These are phyloP conservation scores for Globisporangium spinosum DNA, from an alignment of 352 stramenopile genomes.

Conservation along the genomic window DNA sequence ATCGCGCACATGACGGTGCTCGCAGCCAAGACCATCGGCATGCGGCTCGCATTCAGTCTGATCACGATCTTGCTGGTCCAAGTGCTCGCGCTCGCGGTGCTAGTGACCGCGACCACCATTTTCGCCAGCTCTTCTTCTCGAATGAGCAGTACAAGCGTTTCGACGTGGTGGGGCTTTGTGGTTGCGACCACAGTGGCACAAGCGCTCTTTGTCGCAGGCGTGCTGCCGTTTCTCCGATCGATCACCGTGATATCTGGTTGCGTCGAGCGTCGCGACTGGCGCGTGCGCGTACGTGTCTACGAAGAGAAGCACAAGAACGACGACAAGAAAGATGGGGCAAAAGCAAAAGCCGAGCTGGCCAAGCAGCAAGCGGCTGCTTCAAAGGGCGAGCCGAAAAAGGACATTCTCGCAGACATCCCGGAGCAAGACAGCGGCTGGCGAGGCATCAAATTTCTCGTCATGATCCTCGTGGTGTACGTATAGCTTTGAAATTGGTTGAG, in stretches of 20 bases:
- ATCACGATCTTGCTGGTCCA: constrained; percentile 37
- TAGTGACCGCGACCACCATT: constrained; percentile 17
- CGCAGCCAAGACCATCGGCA: constrained; percentile 45
- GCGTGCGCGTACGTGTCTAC: constrained; percentile 31
- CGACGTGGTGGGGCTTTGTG: constrained; percentile 28
- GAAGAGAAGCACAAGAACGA: constrained; percentile 26
- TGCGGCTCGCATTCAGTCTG: constrained; percentile 58
- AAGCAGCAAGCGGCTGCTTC: background rate
- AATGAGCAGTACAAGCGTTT: background rate
- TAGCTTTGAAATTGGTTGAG: background rate
- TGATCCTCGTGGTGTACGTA: constrained; percentile 55
- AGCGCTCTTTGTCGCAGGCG: constrained; percentile 22
- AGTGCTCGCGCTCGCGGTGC: constrained; percentile 21
- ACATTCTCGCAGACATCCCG: constrained; percentile 11
- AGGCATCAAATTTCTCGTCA: constrained; percentile 51
- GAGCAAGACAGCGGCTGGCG: constrained; percentile 46
- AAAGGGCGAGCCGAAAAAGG: background rate
- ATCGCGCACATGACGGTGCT: constrained; percentile 59
- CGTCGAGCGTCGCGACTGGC: constrained; percentile 35
- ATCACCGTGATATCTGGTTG: constrained; percentile 38
- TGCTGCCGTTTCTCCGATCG: constrained; percentile 27
- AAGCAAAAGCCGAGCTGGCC: background rate
- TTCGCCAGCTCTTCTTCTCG: background rate
- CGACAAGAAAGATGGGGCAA: constrained; percentile 14
- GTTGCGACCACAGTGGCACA: constrained; percentile 24